Evolutionary conservation across 2,329 filamentous ascomycete species (phyloP), one percentile per base, ranked within the genome.

Genomic region (Rhinocladiella mackenziei): DNA sequence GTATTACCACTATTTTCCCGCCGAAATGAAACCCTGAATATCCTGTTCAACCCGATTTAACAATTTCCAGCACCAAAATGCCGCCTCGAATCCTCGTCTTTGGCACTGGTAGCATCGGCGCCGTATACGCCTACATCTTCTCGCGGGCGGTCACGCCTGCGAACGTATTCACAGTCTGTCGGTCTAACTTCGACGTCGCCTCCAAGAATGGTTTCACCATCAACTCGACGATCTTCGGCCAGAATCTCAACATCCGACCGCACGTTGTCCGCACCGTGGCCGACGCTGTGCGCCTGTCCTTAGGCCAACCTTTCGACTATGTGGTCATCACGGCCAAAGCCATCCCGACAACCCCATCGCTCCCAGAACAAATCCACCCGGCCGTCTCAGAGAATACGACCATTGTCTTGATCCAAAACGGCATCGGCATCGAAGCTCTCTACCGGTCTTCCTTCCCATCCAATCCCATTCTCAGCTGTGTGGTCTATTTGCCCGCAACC

Each of bases 361-460:
- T 61, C 5, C 50, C 61, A 2, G 51, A 61, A 4, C 50, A 63
- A 15, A 67, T 75, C 34, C 55, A 55, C 4, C 63, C 68, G 1
- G 70, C 64, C 3, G 60, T 74, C 2, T 56, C 59, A 7, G 34
- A 29, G 7, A 51, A 37, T 40, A 80, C 77, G 0, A 69, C 72
- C 0, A 74, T 82, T 29, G 75, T 77, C 5, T 70, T 83, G 1
- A 70, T 80, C 11, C 78, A 83, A 49, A 82, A 82, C 53, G 79
- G 79, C 0, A 73, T 82, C 26, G 71, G 68, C 1, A 80, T 81
- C 47, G 79, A 83, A 56, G 68, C 74, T 7, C 71, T 76, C 11
- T 80, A 78, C 39, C 55, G 61, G 0, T 52, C 57, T 0, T 60
- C 62, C 0, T 82, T 76, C 50, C 76, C 76, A 0, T 41, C 57